Base-by-base conservation (phyloP, 83 land plant species). In the Picea mariana region DNA sequence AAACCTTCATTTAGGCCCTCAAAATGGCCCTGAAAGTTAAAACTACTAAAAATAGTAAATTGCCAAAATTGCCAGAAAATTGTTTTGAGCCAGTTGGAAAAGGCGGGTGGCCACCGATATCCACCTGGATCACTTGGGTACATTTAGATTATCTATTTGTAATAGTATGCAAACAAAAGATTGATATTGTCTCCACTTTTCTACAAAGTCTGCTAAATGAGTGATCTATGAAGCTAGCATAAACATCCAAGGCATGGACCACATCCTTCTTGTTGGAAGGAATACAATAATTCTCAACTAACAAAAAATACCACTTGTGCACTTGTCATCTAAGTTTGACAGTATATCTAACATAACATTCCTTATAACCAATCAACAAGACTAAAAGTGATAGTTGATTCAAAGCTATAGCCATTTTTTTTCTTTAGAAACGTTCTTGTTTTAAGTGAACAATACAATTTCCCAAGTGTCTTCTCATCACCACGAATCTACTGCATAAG, bases 401-500 rank as follows among this genome's bases (percentile, higher is more conserved):
- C 23, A 71, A 71, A 71, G 58, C 15, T 52, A 52, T 52, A 52
- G 38, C 75, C 49, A 3, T 13, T 9, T 38, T 40, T 13, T 75
- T 68, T 47, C 58, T 21, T 44, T 38, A 42, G 58, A 44, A 73
- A 73, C 24, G 20, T 42, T 73, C 21, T 44, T 47, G 26, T 2
- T 20, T 21, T 75, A n/a, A 73, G 21, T n/a, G 24, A 75, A 75
- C 44, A 75, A 24, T 9, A 21, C 26, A 47, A 23, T 75, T n/a
- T 75, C 59, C 77, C 1, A 20, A 47, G 49, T 75, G 23, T 75
- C 58, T 75, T 42, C 58, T 75, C 55, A 75, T 75, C 58, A 47
- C 58, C 59, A 75, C 47, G 59, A 47, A 42, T 49, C 1, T 42
- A 75, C 77, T 47, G 77, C 23, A 75, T n/a, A 75, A 23, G 77